A percentile compares a stretch with the other conserved stretches of the same genome.
Evolutionary conservation across 2,329 filamentous ascomycete genomes (phyloP).

Genomic region (Aspergillus fructus): DNA sequence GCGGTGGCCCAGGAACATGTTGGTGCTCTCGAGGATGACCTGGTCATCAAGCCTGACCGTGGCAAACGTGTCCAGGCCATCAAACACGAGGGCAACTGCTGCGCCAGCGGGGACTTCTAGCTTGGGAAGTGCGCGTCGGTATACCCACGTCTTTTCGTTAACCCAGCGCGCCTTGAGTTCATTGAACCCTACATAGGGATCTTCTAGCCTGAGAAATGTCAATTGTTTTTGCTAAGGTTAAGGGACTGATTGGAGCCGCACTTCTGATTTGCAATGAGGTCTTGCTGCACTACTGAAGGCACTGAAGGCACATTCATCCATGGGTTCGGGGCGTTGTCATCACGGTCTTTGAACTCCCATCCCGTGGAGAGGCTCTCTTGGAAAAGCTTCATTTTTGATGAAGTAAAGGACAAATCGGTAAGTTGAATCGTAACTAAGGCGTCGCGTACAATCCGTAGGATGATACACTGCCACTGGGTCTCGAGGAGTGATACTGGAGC

Average conservation of each 20-base stretch:
- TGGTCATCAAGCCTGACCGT: conserved; percentile 68
- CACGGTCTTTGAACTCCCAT: conserved; percentile 39
- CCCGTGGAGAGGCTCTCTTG: conserved; percentile 27
- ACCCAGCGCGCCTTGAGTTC: conserved; percentile 74
- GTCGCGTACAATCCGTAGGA: too few species aligned
- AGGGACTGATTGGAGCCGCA: conserved; percentile 9
- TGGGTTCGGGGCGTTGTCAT: conserved; percentile 26
- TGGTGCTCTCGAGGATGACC: conserved; percentile 67
- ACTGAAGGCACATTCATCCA: conserved; percentile 39
- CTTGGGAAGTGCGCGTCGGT: conserved; percentile 59
- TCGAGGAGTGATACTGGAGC: too few species aligned
- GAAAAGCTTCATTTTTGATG: conserved; percentile 16
- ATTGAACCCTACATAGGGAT: conserved; percentile 74
- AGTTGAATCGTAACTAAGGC: not conserved
- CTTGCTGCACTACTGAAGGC: conserved; percentile 44
- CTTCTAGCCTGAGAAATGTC: conserved; percentile 37
- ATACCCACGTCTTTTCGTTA: conserved; percentile 69
- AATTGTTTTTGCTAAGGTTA: too few species aligned
- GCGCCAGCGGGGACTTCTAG: conserved; percentile 43
- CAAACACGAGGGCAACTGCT: conserved; percentile 66
- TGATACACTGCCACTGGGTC: too few species aligned
- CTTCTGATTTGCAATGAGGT: conserved; percentile 41
- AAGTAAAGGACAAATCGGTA: not conserved
- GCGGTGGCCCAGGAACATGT: conserved; percentile 75
- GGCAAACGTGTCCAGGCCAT: conserved; percentile 78